Base-by-base conservation (phyloP, 2,329 filamentous ascomycete species). In the Colletotrichum liriopes region DNA sequence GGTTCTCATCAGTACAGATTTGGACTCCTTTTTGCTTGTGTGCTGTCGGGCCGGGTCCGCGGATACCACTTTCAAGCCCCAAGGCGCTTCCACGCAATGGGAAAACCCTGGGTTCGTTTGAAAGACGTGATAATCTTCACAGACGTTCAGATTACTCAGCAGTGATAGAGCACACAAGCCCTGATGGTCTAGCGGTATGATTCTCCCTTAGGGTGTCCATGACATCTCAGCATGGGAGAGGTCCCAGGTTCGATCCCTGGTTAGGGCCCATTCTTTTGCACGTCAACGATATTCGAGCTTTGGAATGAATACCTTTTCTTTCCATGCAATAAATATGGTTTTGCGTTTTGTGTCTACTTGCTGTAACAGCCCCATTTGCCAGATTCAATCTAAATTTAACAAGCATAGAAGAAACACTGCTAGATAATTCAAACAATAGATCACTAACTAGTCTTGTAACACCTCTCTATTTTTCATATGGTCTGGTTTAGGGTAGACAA, bases 131-230 rank as follows among this genome's bases (percentile, higher is more conserved):
- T 26, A 26, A 26, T 26, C 1, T 26, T 2, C 23, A 26, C 23
- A 26, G 2, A 26, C 23, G 1, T 26, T 1, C 23, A 26, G 23
- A 26, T 26, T 26, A 26, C 23, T 26, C 23, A 26, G 23, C 23
- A 26, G 23, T 26, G 23, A 26, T 1, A 26, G 23, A 26, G 23
- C 1, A 26, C 23, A 26, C 23, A 2, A 49, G 61, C 61, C 61
- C 61, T 64, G 61, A 64, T 64, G 61, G 61, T 64, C 61, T 64
- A 64, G 61, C 61, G 61, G 61, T 54, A 64, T 64, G 61, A 54
- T 64, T 64, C 61, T 64, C 47, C 61, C 61, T 64, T 64, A 54
- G 49, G 61, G 61, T 54, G 9, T 54, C 2, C 0, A 5, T 0
- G 16, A 43, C 11, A 35, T 3, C 14, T 6, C 37, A 29, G 2